Base-by-base conservation (phyloP, 1,284 basidiomycete species). In the Vanrija humicola region DNA sequence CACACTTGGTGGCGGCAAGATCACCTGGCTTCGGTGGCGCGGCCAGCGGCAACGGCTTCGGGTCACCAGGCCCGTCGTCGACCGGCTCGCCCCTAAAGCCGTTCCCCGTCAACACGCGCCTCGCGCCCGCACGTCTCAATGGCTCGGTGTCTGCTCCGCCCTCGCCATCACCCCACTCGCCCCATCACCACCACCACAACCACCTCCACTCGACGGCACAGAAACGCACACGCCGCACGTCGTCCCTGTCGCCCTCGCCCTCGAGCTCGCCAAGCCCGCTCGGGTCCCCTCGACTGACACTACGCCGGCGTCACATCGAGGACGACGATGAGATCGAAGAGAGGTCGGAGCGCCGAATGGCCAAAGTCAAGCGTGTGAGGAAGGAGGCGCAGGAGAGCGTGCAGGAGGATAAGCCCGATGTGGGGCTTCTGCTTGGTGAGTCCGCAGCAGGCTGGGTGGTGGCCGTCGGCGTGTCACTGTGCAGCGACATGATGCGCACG, bases 361-460 rank as follows among this genome's bases (percentile, higher is more conserved):
- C 50, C 29, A 60, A 62, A 50, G 50, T 51, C 10, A 74, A 74
- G 63, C 57, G 69, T 9, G 44, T 61, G 5, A 66, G 65, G 43
- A 59, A 65, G 40, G 63, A 59, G 10, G 44, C 38, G 15, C 56
- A 52, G 15, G 18, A 39, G 5, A 25, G 54, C 12, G 52, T 42
- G 25, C 40, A 54, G 8, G 52, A 54, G 1, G 63, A 64, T 8
- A 64, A 62, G 28, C 51, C 70, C 2, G 74, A 76, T 51, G 55
- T 72, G 10, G 74, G 72, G 2, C 56, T 76, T 3, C 52, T 75
- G 43, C 63, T 75, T 8, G 70, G 73, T 75, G 49, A 54, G 70
- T 64, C 4, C 3, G 39, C n/a, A 12, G 34, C 10, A 15, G 9
- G 10, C 16, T 42, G 1, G 40, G 40, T 12, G 10, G 5, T n/a